Evolutionary conservation across 108 stramenopile genomes (phyloP).

Genomic region (Nitzschia inconspicua): DNA sequence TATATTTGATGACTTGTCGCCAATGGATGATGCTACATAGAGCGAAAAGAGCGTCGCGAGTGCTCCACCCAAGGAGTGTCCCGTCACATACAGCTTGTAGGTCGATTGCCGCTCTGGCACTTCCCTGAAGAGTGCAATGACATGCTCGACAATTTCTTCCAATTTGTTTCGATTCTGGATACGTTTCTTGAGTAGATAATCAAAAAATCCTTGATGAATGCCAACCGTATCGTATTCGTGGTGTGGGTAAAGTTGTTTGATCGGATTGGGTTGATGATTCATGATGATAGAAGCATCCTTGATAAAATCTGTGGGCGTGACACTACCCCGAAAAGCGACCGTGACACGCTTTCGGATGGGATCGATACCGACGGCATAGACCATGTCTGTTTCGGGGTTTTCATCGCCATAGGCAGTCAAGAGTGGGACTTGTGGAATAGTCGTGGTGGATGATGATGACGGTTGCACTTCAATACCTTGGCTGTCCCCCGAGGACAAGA

Average conservation of each 20-base stretch:
- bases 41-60: conserved; percentile 70
- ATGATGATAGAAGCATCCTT: conserved; percentile 60
- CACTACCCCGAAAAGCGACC: conserved; percentile 66
- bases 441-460: too few species aligned
- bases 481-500: neutral
- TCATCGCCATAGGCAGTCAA: conserved; percentile 51
- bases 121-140: conserved; percentile 36
- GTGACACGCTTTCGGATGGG: conserved; percentile 45
- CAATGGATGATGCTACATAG: conserved; percentile 34
- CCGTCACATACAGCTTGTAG: conserved; percentile 61
- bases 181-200: conserved; percentile 48
- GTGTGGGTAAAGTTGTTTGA: too few species aligned
- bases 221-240: conserved; percentile 28
- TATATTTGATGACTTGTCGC: neutral
- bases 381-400: conserved; percentile 56
- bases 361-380: conserved; percentile 67
- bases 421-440: conserved; percentile 13
- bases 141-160: conserved; percentile 48
- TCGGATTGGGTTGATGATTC: conserved; percentile 47
- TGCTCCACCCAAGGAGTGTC: conserved; percentile 79
- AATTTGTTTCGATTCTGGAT: conserved; percentile 26
- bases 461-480: neutral
- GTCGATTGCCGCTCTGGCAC: conserved; percentile 18
- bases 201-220: conserved; percentile 73
- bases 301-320: conserved; percentile 60